Base-by-base conservation (phyloP, 148 eudicot genomes). In the Fagopyrum homotropicum region DNA sequence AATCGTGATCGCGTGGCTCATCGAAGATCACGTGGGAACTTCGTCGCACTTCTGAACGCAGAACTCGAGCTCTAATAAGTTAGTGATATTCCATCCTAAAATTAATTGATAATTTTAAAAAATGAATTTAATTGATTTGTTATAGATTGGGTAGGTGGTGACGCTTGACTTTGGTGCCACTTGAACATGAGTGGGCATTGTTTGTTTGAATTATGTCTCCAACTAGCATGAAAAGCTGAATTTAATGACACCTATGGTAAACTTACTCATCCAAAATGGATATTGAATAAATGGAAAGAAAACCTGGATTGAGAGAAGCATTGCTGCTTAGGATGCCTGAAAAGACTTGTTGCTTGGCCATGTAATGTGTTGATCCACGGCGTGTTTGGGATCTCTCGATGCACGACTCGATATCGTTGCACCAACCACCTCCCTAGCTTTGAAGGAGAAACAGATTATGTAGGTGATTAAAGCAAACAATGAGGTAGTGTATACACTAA, bases 361-460 rank as follows among this genome's bases (percentile, higher is more conserved):
- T 94, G 81, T 78, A 86, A 72, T 74, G 86, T 35, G 95, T 89
- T 0, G 98, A 94, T 60, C 98, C 98, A 50, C 90, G 98, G 44
- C 81, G 97, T 19, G 90, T 86, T 43, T 75, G 63, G 56, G 98
- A 88, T 82, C 98, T 88, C 55, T 84, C 86, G 79, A 86, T 49
- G 78, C 98, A 94, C 43, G 98, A 87, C 73, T 86, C 79, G 4
- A 94, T 66, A 79, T 87, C 88, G 73, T 88, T 91, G 88, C 98
- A 94, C 98, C 98, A 94, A 75, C 98, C 98, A 73, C 98, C 98
- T 76, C 98, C 98, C 98, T 22, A 22, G 26, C 26, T 94, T 9
- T 35, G 2, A 35, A 35, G 40, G 43, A 8, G 9, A 26, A 9
- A 10, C 4, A 61, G 1, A 61, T 22, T 4, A 26, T 22, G 29